Evolutionary conservation across 75 land plant species (phyloP).

Genomic region (Ceratopteris richardii): DNA sequence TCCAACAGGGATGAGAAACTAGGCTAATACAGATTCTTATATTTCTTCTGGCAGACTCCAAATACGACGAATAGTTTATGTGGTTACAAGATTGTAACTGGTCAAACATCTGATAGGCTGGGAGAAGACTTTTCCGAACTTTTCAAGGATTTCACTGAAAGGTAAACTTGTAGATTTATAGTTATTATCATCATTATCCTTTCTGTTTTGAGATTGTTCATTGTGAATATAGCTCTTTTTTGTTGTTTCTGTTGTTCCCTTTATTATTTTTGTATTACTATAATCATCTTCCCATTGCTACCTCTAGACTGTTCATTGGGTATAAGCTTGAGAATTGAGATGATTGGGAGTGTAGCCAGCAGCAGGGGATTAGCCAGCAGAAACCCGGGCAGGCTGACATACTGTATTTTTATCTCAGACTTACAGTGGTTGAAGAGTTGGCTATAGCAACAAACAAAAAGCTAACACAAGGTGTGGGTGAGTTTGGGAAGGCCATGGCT

Average conservation of each 20-base stretch:
- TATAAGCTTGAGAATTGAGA: too few relatives aligned
- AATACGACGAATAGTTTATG: constrained; percentile 93
- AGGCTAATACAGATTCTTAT: too few relatives aligned
- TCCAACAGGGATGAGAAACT: too few relatives aligned
- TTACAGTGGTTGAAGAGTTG: constrained; percentile 57
- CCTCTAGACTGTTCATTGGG: too few relatives aligned
- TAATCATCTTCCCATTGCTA: too few relatives aligned
- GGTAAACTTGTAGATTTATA: constrained; percentile 31
- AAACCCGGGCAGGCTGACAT: too few relatives aligned
- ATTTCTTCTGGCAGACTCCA: constrained; percentile 50
- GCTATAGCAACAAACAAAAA: constrained; percentile 66
- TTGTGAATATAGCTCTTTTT: neutral
- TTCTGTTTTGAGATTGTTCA: too few relatives aligned
- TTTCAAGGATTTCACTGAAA: constrained; percentile 82
- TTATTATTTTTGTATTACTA: too few relatives aligned
- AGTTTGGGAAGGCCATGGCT: constrained; percentile 75
- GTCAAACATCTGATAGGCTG: constrained; percentile 96
- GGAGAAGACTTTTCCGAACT: constrained; percentile 94
- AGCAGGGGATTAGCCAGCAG: too few relatives aligned
- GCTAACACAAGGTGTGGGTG: constrained; percentile 89
- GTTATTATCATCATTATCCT: neutral
- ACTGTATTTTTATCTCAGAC: constrained; percentile 37
- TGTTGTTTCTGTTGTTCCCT: neutral
- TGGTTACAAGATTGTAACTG: constrained; percentile 96
- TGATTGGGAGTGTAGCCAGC: too few relatives aligned